Percentiles rank a stretch among this genome's conserved stretches.
Evolutionary conservation across 148 eudicot species (phyloP).

Genomic region (Cornus suecica): DNA sequence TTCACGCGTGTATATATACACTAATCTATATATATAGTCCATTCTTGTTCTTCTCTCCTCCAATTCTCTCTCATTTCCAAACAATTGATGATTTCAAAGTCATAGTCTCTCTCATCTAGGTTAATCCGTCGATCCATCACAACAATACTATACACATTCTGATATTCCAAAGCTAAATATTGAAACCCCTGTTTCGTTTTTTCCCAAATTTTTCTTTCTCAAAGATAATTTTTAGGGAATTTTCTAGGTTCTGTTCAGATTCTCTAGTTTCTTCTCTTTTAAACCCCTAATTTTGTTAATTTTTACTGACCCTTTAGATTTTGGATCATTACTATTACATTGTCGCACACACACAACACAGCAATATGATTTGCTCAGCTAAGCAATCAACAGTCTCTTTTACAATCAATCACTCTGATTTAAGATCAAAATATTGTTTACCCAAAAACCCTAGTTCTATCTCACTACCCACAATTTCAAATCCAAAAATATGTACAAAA

Average conservation of each 20-base stretch:
- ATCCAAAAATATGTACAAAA: not conserved
- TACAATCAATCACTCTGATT: not conserved
- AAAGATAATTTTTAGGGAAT: not conserved
- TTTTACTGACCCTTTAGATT: not conserved
- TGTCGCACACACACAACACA: not conserved
- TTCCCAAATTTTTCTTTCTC: too few relatives aligned
- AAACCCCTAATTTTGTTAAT: not conserved
- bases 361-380: constrained; percentile 12
- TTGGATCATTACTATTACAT: not conserved
- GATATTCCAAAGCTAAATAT: not conserved
- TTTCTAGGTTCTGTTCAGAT: not conserved
- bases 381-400: constrained; percentile 4
- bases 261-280: not conserved
- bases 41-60: not conserved
- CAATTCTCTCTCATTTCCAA: not conserved
- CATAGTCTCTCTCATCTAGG: not conserved
- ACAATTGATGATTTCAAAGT: not conserved
- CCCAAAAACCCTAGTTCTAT: not conserved
- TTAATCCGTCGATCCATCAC: constrained; percentile 2
- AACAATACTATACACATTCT: not conserved
- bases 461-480: not conserved
- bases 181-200: too few relatives aligned
- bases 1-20: not conserved
- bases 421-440: not conserved
- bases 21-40: not conserved